Conservation (phyloP, 2,329 filamentous ascomycete species). For the Ophiostoma himal-ulmi region DNA sequence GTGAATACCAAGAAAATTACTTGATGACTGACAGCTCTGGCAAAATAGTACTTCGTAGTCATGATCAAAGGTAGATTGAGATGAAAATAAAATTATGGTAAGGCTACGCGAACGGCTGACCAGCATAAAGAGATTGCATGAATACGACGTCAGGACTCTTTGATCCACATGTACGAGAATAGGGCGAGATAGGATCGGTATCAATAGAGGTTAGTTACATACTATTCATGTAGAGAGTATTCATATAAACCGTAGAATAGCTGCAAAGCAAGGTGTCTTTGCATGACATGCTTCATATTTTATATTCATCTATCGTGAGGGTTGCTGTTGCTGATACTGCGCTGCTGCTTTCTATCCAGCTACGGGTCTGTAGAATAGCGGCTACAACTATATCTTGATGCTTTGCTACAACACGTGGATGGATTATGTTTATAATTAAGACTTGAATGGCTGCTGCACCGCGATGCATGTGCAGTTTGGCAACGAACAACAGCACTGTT, state of each 20-base stretch:
- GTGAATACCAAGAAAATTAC: background rate
- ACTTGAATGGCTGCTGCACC: background rate
- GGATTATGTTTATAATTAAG: background rate
- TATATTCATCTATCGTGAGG: too few species aligned
- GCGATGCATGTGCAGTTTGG: background rate
- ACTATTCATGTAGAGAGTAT: background rate
- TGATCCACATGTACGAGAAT: conserved; percentile 2
- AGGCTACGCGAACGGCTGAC: conserved; percentile 4
- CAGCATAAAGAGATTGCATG: conserved; percentile 1
- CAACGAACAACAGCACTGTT: background rate
- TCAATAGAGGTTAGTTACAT: background rate
- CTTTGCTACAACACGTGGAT: too few species aligned
- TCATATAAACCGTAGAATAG: background rate
- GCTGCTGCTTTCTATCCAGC: too few species aligned
- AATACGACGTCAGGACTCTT: background rate
- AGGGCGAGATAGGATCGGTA: background rate
- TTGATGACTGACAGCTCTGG: background rate
- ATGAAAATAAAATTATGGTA: background rate
- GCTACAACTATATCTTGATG: background rate
- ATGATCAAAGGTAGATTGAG: background rate
- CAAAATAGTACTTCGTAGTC: background rate
- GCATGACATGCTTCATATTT: too few species aligned
- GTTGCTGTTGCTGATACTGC: too few species aligned
- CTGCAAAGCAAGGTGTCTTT: background rate
- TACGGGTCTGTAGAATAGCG: too few species aligned